phyloP scores from a whole-genome alignment of 805 yeast species.

The Sugiyamaella chiloensis region DNA sequence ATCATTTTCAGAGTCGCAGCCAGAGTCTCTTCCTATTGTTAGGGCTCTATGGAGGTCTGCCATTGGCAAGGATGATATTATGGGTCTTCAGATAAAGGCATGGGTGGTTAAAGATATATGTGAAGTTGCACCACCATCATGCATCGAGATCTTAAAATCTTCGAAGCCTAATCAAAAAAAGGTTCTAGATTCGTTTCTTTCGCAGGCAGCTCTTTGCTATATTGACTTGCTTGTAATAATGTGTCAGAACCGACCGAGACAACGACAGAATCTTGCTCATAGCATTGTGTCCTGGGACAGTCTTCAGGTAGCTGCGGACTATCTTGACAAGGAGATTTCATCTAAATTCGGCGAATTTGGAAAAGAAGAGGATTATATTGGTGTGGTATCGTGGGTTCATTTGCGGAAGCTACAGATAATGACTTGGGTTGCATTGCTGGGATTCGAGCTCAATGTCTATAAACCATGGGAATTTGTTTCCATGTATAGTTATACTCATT shows the following conservation, averaged over 20 bases:
- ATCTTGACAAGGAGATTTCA: constrained; percentile 48
- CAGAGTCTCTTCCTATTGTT: constrained; percentile 25
- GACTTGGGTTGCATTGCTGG: constrained; percentile 68
- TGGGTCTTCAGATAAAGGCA: constrained; percentile 15
- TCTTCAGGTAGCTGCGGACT: constrained; percentile 71
- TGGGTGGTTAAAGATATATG: constrained; percentile 42
- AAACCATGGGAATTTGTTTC: constrained; percentile 64
- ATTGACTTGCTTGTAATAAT: constrained; percentile 46
- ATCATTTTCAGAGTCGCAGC: constrained; percentile 28
- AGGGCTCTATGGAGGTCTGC: constrained; percentile 27
- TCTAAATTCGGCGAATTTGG: not conserved
- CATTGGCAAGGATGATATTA: constrained; percentile 8
- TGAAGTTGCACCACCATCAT: constrained; percentile 29
- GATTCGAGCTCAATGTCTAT: constrained; percentile 73
- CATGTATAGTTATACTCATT: constrained; percentile 66
- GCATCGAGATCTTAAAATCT: not conserved
- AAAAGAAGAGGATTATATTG: not conserved
- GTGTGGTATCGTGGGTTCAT: constrained; percentile 69
- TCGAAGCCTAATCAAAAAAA: constrained; percentile 37
- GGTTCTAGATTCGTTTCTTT: constrained; percentile 33
- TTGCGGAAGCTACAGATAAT: constrained; percentile 63
- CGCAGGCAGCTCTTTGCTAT: constrained; percentile 39
- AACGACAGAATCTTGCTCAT: constrained; percentile 68
- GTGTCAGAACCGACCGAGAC: constrained; percentile 73
- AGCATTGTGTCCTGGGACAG: constrained; percentile 67